Conservation (phyloP, 2,329 filamentous ascomycete species). For the Aspergillus niger region DNA sequence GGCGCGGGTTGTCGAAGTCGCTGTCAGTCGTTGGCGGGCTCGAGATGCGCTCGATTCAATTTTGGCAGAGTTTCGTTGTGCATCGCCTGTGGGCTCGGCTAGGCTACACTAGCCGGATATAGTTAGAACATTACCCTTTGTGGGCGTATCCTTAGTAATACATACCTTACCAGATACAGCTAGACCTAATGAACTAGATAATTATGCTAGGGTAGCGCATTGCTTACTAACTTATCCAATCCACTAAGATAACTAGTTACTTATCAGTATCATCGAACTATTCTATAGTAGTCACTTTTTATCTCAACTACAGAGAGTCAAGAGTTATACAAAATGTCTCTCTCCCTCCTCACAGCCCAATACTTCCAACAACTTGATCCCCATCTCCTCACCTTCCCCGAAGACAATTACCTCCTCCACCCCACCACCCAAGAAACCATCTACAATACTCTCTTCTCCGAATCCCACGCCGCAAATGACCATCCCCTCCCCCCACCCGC, state of each 20-base stretch:
- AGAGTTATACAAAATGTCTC: constrained; percentile 11
- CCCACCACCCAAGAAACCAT: constrained; percentile 66
- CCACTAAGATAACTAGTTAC: no score
- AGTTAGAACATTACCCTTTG: constrained; percentile 5
- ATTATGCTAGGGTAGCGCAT: background rate
- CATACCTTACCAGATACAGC: background rate
- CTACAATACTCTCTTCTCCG: constrained; percentile 67
- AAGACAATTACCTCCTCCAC: constrained; percentile 58
- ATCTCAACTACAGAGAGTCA: no score
- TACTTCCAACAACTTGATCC: constrained; percentile 75
- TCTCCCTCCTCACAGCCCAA: constrained; percentile 59
- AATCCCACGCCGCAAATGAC: constrained; percentile 47
- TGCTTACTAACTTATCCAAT: background rate
- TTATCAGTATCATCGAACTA: no score
- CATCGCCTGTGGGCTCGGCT: constrained; percentile 46
- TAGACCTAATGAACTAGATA: background rate
- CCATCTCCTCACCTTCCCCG: constrained; percentile 62
- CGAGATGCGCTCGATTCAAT: constrained; percentile 36
- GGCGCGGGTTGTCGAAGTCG: constrained; percentile 31
- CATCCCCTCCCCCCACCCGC: constrained; percentile 62
- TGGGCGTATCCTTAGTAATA: background rate
- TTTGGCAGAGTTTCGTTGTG: constrained; percentile 25
- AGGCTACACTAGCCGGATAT: constrained; percentile 37
- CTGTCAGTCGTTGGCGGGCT: constrained; percentile 36
- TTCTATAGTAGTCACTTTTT: no score